Percentiles rank a stretch among this genome's conserved stretches.
Conservation (phyloP, 208 protist genomes). For the Wallacemonas sp. region DNA sequence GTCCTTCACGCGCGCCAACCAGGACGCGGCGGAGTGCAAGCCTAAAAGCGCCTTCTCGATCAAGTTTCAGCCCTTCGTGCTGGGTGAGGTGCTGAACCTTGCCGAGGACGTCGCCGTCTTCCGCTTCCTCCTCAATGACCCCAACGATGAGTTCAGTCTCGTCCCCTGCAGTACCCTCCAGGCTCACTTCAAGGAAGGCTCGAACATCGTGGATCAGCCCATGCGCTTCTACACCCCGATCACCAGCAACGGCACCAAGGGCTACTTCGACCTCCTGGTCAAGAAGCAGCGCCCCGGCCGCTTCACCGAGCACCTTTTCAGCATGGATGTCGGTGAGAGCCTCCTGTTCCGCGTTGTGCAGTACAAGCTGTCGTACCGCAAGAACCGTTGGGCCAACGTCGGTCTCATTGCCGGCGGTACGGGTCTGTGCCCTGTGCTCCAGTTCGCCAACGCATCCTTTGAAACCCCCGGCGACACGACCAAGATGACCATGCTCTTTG, state of each 20-base stretch:
- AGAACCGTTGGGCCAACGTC: constrained; percentile 73
- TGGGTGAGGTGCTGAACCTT: constrained; percentile 85
- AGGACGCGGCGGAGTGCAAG: constrained; percentile 40
- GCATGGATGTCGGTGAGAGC: constrained; percentile 79
- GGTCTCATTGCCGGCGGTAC: constrained; percentile 92
- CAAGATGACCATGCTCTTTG: constrained; percentile 83
- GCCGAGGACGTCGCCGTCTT: constrained; percentile 87
- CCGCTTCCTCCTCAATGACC: constrained; percentile 75
- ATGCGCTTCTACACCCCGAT: constrained; percentile 92
- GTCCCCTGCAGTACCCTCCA: constrained; percentile 81
- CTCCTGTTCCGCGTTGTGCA: constrained; percentile 77
- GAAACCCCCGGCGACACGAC: constrained; percentile 82
- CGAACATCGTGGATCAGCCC: constrained; percentile 78
- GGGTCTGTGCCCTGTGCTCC: constrained; percentile 91
- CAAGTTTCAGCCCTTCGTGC: constrained; percentile 78
- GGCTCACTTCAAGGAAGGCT: constrained; percentile 77
- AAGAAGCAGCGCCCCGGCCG: constrained; percentile 79
- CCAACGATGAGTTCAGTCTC: constrained; percentile 67
- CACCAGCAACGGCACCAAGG: constrained; percentile 81
- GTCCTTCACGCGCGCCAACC: constrained; percentile 42
- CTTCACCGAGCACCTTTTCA: constrained; percentile 84
- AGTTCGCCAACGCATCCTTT: constrained; percentile 87
- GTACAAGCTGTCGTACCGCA: constrained; percentile 84
- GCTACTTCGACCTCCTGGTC: constrained; percentile 89
- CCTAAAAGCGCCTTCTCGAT: constrained; percentile 40